Percentiles rank a stretch among this genome's conserved stretches.
phyloP scores from a whole-genome alignment of 2,329 filamentous ascomycete species.

The Uncinocarpus reesii region DNA sequence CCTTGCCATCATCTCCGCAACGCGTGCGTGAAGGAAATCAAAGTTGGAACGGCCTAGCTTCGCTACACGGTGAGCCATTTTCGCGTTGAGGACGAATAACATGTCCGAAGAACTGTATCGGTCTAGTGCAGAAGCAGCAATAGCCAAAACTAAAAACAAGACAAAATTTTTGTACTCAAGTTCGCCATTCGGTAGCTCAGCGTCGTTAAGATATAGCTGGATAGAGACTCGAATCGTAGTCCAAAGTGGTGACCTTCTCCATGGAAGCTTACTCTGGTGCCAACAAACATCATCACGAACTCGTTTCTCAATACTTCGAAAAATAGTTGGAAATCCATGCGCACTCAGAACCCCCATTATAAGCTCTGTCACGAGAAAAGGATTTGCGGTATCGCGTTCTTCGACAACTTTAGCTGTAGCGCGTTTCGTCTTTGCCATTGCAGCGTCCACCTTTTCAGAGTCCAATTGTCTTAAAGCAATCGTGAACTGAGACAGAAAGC shows the following conservation, averaged over 20 bases:
- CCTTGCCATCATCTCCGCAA: neutral
- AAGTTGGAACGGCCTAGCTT: neutral
- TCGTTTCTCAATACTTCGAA: conserved; percentile 37
- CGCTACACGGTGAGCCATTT: neutral
- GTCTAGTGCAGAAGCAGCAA: neutral
- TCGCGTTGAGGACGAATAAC: neutral
- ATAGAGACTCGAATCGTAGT: conserved; percentile 44
- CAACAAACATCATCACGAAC: conserved; percentile 45
- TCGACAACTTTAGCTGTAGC: conserved; percentile 25
- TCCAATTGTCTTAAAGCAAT: neutral
- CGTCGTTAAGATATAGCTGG: conserved; percentile 25
- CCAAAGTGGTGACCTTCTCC: conserved; percentile 46
- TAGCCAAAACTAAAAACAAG: neutral
- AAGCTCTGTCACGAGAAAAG: conserved; percentile 43
- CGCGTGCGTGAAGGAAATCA: neutral
- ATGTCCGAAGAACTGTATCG: neutral
- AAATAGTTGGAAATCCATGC: conserved; percentile 26
- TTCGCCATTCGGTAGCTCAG: neutral
- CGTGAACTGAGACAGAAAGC: neutral
- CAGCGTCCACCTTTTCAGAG: neutral
- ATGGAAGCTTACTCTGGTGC: conserved; percentile 29
- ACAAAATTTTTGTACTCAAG: conserved; percentile 4
- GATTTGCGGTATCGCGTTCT: conserved; percentile 39
- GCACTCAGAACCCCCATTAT: conserved; percentile 37
- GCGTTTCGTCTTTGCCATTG: neutral